phyloP scores from a whole-genome alignment of 2,329 filamentous ascomycete genomes.

The Cercospora sp. region DNA sequence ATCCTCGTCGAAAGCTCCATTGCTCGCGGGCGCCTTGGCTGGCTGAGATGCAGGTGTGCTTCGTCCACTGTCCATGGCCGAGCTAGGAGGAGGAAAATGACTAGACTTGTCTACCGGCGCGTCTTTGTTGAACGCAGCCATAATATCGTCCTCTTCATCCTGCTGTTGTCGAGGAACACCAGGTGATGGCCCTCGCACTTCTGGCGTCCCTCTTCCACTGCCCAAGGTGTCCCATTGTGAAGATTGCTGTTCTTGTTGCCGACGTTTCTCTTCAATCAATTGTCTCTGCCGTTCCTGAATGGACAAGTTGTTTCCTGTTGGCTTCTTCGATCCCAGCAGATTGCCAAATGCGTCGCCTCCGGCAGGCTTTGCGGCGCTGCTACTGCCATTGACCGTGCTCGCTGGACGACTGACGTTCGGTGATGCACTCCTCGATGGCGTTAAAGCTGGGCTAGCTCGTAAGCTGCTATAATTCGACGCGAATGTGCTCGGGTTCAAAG shows the following conservation, averaged over 20 bases:
- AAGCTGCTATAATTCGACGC: conserved; percentile 38
- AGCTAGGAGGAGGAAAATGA: conserved; percentile 53
- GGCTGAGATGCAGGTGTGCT: conserved; percentile 40
- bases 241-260: conserved; percentile 72
- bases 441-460: conserved; percentile 42
- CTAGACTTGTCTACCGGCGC: conserved; percentile 61
- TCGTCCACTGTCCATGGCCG: conserved; percentile 41
- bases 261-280: conserved; percentile 74
- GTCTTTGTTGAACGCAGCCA: conserved; percentile 61
- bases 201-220: conserved; percentile 55
- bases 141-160: conserved; percentile 56
- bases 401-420: conserved; percentile 42
- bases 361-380: conserved; percentile 51
- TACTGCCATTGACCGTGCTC: conserved; percentile 42
- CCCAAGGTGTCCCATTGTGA: conserved; percentile 75
- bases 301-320: conserved; percentile 65
- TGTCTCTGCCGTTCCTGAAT: conserved; percentile 65
- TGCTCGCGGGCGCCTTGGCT: conserved; percentile 8
- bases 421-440: conserved; percentile 39
- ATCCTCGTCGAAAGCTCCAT: conserved; percentile 54
- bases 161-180: conserved; percentile 14
- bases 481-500: conserved; percentile 31
- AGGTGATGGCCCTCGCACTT: conserved; percentile 30
- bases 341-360: conserved; percentile 74
- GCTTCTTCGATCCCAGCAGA: conserved; percentile 64